Evolutionary conservation across 2,329 filamentous ascomycete species (phyloP).

Genomic region (Talaromyces amestolkiae): DNA sequence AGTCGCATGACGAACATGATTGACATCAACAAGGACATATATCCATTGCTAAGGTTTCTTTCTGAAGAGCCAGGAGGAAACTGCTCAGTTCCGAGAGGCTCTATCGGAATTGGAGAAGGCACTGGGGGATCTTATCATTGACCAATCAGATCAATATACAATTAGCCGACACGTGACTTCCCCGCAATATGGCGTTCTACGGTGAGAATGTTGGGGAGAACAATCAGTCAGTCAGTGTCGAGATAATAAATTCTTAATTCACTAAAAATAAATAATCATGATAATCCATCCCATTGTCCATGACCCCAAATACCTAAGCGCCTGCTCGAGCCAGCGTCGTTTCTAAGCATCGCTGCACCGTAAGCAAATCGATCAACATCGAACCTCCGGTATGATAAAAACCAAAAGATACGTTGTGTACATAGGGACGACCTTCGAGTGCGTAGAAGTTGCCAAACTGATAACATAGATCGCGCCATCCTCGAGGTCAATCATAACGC

Average conservation of each 20-base stretch:
- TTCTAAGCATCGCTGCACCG: conserved; percentile 10
- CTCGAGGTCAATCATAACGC: conserved; percentile 10
- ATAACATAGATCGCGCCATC: conserved; percentile 3
- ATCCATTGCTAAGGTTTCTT: not conserved
- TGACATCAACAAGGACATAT: not conserved
- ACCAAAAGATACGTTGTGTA: conserved; percentile 15
- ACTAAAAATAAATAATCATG: not conserved
- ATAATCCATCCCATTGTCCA: conserved; percentile 13
- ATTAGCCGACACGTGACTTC: not conserved
- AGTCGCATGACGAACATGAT: not conserved
- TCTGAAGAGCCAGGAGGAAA: not conserved
- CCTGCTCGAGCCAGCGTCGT: conserved; percentile 10
- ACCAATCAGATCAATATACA: not conserved
- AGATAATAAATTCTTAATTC: not conserved
- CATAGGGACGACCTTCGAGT: conserved; percentile 2
- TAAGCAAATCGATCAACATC: conserved; percentile 16
- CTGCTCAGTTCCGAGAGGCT: not conserved
- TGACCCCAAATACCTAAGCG: conserved; percentile 15
- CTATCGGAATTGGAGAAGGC: not conserved
- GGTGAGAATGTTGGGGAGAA: not conserved
- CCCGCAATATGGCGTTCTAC: not conserved
- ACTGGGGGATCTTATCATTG: not conserved
- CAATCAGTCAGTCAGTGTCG: not conserved
- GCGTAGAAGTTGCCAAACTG: conserved; percentile 4
- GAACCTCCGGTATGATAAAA: conserved; percentile 8